These are phyloP conservation scores for Glomus cerebriforme DNA, from an alignment of 192 early-diverging fungal genomes.

Conservation along the genomic window DNA sequence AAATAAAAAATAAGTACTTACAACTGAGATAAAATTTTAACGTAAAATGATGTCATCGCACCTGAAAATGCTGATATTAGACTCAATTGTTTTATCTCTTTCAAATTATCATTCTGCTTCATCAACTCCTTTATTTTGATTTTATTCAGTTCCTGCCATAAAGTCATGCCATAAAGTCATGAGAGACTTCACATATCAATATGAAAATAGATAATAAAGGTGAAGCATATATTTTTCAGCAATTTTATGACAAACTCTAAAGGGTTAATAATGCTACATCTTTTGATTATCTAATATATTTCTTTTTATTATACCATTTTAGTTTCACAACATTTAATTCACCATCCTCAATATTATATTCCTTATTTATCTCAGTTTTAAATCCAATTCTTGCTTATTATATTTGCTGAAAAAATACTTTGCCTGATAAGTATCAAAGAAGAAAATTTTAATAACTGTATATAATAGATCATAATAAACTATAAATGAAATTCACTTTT, in stretches of 20 bases:
- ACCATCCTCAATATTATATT: constrained; percentile 23
- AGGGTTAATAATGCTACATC: constrained; percentile 15
- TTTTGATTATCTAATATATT: constrained; percentile 15
- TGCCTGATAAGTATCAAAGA: constrained; percentile 23
- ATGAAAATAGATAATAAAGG: constrained; percentile 1
- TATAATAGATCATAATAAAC: constrained; percentile 15
- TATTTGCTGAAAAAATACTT: constrained; percentile 24
- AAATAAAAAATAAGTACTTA: constrained; percentile 23
- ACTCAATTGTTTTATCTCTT: constrained; percentile 14
- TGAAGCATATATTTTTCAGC: constrained; percentile 21
- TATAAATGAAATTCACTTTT: neutral
- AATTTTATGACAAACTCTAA: constrained; percentile 13
- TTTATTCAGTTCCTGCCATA: constrained; percentile 23
- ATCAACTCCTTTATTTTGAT: constrained; percentile 31
- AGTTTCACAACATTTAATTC: constrained; percentile 15
- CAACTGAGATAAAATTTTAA: constrained; percentile 21
- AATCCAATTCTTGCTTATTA: constrained; percentile 25
- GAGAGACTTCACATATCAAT: constrained; percentile 4
- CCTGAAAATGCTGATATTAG: constrained; percentile 10
- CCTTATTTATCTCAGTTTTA: constrained; percentile 23
- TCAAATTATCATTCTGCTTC: constrained; percentile 22
- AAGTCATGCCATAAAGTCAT: too few species aligned
- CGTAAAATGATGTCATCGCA: constrained; percentile 14
- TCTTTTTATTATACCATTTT: constrained; percentile 18
- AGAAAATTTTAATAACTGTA: constrained; percentile 28